Evolutionary conservation across 257 asterid genomes (phyloP).

Genomic region (Solanum gandarillasii): DNA sequence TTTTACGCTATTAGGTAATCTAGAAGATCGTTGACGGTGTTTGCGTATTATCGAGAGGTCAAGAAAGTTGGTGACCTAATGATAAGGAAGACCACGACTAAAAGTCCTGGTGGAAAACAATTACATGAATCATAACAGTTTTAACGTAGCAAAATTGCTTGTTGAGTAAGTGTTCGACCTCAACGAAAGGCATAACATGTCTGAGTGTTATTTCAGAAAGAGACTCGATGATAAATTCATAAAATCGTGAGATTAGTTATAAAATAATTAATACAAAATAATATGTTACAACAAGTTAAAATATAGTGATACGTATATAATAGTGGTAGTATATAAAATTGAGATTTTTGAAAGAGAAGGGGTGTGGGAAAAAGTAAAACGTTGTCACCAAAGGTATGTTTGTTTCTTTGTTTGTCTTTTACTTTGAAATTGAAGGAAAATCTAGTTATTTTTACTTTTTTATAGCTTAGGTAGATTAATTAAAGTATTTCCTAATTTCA

Average conservation of each 20-base stretch:
- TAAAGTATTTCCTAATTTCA: slow-evolving; percentile 12
- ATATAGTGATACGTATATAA: too few species aligned
- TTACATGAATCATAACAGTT: too few species aligned
- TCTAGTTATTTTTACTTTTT: not conserved
- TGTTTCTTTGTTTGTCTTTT: slow-evolving; percentile 54
- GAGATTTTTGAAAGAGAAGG: slow-evolving; percentile 6
- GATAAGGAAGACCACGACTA: rapidly evolving
- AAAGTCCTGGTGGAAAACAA: not conserved
- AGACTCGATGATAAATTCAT: not conserved
- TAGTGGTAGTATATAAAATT: not conserved
- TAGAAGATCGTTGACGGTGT: not conserved
- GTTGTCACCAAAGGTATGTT: slow-evolving; percentile 62
- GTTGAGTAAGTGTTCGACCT: not conserved
- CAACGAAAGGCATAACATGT: too few species aligned
- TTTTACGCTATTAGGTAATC: not conserved
- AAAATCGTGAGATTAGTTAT: too few species aligned
- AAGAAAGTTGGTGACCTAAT: not conserved
- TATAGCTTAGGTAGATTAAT: not conserved
- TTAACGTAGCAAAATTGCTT: too few species aligned
- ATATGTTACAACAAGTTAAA: not conserved
- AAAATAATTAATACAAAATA: too few species aligned
- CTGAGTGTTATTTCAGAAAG: not conserved
- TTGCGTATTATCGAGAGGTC: not conserved
- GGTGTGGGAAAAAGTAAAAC: slow-evolving; percentile 51
- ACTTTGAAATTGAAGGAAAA: slow-evolving; percentile 5